Base-by-base conservation (phyloP, 129 eudicot genomes). In the Oenanthe sinensis region DNA sequence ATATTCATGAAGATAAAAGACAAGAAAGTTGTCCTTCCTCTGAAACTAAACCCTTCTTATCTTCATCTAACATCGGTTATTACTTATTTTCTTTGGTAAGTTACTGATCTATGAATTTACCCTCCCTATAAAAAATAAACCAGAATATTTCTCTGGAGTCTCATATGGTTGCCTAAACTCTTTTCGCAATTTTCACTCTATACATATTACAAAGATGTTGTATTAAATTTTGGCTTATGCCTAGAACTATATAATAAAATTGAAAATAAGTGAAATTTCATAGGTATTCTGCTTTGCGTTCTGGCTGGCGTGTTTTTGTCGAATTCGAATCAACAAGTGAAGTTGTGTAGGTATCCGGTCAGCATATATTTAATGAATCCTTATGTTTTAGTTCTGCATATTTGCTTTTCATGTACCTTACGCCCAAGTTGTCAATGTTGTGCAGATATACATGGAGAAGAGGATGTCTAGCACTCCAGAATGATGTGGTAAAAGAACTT, bases 1-100 rank as follows among this genome's bases (percentile, higher is more conserved):
- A 74, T 42, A 81, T 75, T 82, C 87, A 75, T 85, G 77, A 65
- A 39, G 43, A 36, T 45, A 45, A 73, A 88, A 83, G 81, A 85
- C 84, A 65, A 80, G 77, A 71, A 36, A 71, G 6, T 62, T 44
- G 82, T 78, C 39, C 15, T 43, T 62, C 46, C 8, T n/a, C 6
- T 45, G 22, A 39, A 3, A 24, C 26, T 45, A 37, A 19, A 39
- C 42, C 33, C 58, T 44, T 74, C 15, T 42, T 71, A 39, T 72
- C 4, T 8, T 24, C 17, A 43, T 30, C 26, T 33, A 33, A 33
- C 36, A 16, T 5, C 2, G 24, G n/a, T 17, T 39, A 5, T 42
- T 33, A 1, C 33, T 72, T 5, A 72, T 72, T 43, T 42, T 43
- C 60, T 11, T 12, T 44, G 6, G 42, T 9, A 74, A 48, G 46